A percentile compares a stretch with the other conserved stretches of the same genome.
These are phyloP conservation scores for Colletotrichum euphorbiae DNA, from an alignment of 2,329 filamentous ascomycete genomes.

Conservation along the genomic window DNA sequence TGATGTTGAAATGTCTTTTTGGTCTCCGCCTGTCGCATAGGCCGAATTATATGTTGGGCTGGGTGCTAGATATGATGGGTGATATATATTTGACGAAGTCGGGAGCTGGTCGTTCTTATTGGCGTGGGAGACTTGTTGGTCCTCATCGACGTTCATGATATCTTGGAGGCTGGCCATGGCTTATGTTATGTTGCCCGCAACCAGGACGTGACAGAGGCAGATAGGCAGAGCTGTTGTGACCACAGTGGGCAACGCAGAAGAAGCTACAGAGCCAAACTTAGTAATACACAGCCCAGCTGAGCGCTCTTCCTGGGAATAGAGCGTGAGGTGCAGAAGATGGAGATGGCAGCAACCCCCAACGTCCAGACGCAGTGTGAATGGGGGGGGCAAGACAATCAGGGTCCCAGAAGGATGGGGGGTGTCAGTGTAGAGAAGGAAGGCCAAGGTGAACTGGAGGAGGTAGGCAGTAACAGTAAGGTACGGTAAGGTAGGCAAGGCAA, in stretches of 20 bases:
- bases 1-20: slow-evolving; percentile 47
- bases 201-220: slow-evolving; percentile 47
- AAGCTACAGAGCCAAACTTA: slow-evolving; percentile 55
- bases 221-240: slow-evolving; percentile 32
- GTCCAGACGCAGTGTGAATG: slow-evolving; percentile 41
- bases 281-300: slow-evolving; percentile 61
- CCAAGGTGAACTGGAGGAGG: slow-evolving; percentile 30
- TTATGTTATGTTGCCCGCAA: slow-evolving; percentile 53
- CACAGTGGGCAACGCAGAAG: slow-evolving; percentile 31
- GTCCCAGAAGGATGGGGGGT: slow-evolving; percentile 40
- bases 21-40: slow-evolving; percentile 55
- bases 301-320: slow-evolving; percentile 47
- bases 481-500: slow-evolving; percentile 25
- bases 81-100: slow-evolving; percentile 49
- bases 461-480: slow-evolving; percentile 39
- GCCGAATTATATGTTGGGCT: slow-evolving; percentile 50
- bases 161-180: slow-evolving; percentile 67
- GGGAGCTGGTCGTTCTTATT: slow-evolving; percentile 59
- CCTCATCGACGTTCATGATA: slow-evolving; percentile 68
- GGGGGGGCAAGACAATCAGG: slow-evolving; percentile 41
- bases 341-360: slow-evolving; percentile 49
- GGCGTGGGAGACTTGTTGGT: slow-evolving; percentile 55
- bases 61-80: slow-evolving; percentile 48
- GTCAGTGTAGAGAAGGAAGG: slow-evolving; percentile 37
- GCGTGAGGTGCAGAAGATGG: slow-evolving; percentile 47